These are phyloP conservation scores for Penicillium sp. DNA, from an alignment of 2,329 filamentous ascomycete species.

Conservation along the genomic window DNA sequence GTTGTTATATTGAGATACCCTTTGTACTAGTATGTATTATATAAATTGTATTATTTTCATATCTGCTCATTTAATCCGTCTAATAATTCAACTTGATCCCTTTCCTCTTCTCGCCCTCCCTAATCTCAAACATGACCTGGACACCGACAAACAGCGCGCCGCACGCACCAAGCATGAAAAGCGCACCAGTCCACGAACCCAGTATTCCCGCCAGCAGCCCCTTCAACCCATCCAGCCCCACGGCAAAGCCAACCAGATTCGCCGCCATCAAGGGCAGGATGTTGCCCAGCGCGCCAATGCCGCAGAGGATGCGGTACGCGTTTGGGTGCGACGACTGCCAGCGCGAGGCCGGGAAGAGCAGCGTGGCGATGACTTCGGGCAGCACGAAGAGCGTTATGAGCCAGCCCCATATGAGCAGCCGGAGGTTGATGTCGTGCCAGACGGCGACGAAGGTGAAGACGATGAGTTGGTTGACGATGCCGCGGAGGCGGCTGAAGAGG, in stretches of 20 bases:
- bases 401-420: slow-evolving; percentile 94
- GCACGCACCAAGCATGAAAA: slow-evolving; percentile 70
- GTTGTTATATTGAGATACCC: slow-evolving; percentile 1
- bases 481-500: slow-evolving; percentile 50
- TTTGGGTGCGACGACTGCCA: slow-evolving; percentile 65
- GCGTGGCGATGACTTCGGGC: slow-evolving; percentile 71
- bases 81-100: slow-evolving; percentile 83
- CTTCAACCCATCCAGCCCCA: slow-evolving; percentile 82
- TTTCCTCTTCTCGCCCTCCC: slow-evolving; percentile 75
- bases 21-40: not conserved
- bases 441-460: slow-evolving; percentile 97
- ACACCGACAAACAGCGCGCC: slow-evolving; percentile 75
- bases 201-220: slow-evolving; percentile 72
- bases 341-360: slow-evolving; percentile 67
- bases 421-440: slow-evolving; percentile 95
- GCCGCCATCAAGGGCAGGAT: slow-evolving; percentile 93
- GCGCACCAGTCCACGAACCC: slow-evolving; percentile 68
- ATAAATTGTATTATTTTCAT: not conserved
- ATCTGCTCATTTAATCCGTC: no score
- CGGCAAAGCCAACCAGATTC: slow-evolving; percentile 90
- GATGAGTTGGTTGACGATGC: slow-evolving; percentile 70
- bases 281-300: slow-evolving; percentile 75
- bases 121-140: slow-evolving; percentile 95
- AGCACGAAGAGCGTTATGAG: slow-evolving; percentile 89
- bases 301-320: slow-evolving; percentile 74